Percentiles rank a stretch among this genome's conserved stretches.
Conservation (phyloP, 1,284 basidiomycete genomes). For the Omphalotus olearius region DNA sequence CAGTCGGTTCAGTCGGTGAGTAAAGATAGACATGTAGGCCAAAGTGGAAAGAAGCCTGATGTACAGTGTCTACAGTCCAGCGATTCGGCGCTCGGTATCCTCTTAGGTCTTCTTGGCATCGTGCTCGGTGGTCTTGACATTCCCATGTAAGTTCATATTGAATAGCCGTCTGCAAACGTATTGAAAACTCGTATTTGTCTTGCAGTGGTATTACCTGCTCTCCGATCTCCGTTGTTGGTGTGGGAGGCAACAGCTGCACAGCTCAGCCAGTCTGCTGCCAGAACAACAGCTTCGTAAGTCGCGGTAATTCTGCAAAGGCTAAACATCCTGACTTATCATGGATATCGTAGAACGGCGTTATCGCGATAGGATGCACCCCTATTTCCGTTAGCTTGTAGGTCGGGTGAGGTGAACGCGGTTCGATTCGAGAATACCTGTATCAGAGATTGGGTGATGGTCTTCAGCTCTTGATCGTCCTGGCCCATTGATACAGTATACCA, state of each 20-base stretch:
- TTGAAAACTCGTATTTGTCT: conserved; percentile 2
- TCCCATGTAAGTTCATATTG: no score
- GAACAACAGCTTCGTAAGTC: conserved; percentile 9
- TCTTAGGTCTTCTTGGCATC: background rate
- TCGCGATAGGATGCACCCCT: no score
- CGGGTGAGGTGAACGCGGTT: no score
- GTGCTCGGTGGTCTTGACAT: background rate
- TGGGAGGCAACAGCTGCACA: conserved; percentile 4
- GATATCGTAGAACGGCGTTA: no score
- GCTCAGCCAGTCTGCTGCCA: conserved; percentile 14
- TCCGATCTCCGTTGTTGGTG: conserved; percentile 14
- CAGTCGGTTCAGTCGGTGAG: background rate
- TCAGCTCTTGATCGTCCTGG: no score
- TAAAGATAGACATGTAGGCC: background rate
- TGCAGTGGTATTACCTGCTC: conserved; percentile 14
- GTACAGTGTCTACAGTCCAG: background rate
- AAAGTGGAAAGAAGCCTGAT: background rate
- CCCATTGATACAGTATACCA: no score
- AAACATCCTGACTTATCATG: no score
- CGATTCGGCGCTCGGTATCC: background rate
- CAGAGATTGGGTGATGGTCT: no score
- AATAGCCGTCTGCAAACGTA: background rate
- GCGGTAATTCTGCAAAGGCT: conserved; percentile 15
- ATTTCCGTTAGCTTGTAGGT: no score
- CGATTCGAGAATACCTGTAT: no score